Percentiles rank a stretch among this genome's conserved stretches.
Conservation (phyloP, 495 filamentous ascomycete genomes). For the Aspergillus avenaceus region DNA sequence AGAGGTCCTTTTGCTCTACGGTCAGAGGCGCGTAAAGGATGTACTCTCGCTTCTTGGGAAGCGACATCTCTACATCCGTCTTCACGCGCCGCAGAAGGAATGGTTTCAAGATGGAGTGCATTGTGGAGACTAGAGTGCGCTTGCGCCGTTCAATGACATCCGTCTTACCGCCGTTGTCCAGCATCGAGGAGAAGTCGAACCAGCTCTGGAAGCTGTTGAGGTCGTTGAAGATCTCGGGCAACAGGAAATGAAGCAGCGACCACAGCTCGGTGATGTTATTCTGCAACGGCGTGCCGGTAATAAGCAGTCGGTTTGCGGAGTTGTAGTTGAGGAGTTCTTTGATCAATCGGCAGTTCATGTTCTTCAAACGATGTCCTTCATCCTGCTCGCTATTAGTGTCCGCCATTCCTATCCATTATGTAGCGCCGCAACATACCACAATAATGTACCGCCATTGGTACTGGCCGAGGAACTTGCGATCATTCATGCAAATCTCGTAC, state of each 20-base stretch:
- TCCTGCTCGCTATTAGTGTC: constrained; percentile 48
- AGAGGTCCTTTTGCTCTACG: constrained; percentile 81
- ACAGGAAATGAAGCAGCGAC: constrained; percentile 90
- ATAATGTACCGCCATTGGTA: constrained; percentile 97
- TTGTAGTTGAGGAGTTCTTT: constrained; percentile 80
- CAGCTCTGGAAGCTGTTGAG: constrained; percentile 85
- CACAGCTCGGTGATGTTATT: constrained; percentile 95
- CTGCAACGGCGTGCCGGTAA: constrained; percentile 92
- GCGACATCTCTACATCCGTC: constrained; percentile 79
- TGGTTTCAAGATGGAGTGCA: constrained; percentile 90
- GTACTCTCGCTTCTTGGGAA: constrained; percentile 97
- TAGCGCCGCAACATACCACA: constrained; percentile 55
- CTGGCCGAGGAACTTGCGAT: constrained; percentile 70
- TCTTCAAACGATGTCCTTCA: constrained; percentile 96
- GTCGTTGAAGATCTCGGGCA: constrained; percentile 88
- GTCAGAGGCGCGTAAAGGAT: constrained; percentile 90
- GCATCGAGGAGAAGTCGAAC: constrained; percentile 92
- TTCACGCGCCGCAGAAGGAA: constrained; percentile 87
- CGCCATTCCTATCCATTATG: not conserved
- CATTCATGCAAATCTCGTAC: constrained; percentile 93
- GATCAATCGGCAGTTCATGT: constrained; percentile 89
- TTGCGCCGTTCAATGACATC: constrained; percentile 52
- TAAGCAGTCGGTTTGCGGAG: constrained; percentile 84
- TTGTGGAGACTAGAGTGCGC: constrained; percentile 76
- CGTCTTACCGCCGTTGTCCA: constrained; percentile 70